Percentiles rank a stretch among this genome's conserved stretches.
phyloP scores from a whole-genome alignment of 345 rosid genomes.

The Bruguiera sexangula region DNA sequence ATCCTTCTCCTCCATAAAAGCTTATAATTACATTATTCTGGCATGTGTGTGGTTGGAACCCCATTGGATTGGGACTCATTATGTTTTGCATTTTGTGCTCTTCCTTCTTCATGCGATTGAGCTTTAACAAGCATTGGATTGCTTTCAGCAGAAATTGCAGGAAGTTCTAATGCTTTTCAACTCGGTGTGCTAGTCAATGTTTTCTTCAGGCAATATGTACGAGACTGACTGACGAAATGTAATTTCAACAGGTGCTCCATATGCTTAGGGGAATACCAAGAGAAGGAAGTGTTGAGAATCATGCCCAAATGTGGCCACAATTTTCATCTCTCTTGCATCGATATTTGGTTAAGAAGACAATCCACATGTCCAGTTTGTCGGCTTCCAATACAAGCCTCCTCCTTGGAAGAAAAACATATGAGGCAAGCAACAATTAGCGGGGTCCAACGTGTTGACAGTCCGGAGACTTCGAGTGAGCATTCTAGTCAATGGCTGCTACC shows the following conservation, averaged over 20 bases:
- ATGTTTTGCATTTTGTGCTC: too few relatives aligned
- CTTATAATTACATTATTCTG: too few relatives aligned
- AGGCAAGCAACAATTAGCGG: slow-evolving; percentile 24
- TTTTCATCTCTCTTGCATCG: slow-evolving; percentile 65
- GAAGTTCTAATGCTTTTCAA: not conserved
- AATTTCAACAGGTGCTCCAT: slow-evolving; percentile 51
- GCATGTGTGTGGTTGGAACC: too few relatives aligned
- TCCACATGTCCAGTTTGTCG: slow-evolving; percentile 69
- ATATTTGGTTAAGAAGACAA: slow-evolving; percentile 59
- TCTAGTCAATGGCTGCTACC: slow-evolving; percentile 30
- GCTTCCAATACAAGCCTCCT: slow-evolving; percentile 38
- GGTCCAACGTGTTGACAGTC: slow-evolving; percentile 18
- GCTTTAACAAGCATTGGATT: not conserved
- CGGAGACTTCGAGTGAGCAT: slow-evolving; percentile 23
- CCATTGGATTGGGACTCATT: not conserved
- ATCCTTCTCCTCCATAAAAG: too few relatives aligned
- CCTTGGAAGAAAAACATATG: slow-evolving; percentile 26
- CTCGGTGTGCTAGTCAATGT: not conserved
- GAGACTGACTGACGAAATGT: not conserved
- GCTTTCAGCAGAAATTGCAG: not conserved
- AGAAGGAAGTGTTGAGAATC: slow-evolving; percentile 54
- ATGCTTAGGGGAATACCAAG: slow-evolving; percentile 68
- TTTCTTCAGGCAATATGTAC: not conserved
- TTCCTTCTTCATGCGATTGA: not conserved
- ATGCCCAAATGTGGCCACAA: slow-evolving; percentile 71